Evolutionary conservation across 352 stramenopile species (phyloP).

Genomic region (Nothophytophthora sp.): DNA sequence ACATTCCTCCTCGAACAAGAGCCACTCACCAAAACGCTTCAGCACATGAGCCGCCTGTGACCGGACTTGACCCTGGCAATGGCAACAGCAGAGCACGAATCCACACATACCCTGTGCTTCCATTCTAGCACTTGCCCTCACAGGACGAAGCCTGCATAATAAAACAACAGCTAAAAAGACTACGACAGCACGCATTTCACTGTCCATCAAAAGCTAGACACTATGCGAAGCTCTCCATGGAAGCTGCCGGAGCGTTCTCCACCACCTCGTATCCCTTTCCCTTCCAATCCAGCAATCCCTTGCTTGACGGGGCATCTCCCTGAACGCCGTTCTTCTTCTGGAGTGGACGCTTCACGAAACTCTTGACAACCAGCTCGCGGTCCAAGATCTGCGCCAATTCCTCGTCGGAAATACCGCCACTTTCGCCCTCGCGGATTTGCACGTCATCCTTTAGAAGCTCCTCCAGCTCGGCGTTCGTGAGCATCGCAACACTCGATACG

Average conservation of each 20-base stretch:
- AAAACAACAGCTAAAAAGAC: conserved; percentile 29
- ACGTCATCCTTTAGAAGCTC: conserved; percentile 77
- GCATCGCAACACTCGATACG: conserved; percentile 23
- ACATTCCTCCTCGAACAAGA: conserved; percentile 73
- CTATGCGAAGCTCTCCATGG: conserved; percentile 80
- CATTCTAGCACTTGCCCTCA: background rate
- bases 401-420: conserved; percentile 63
- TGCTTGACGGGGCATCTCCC: conserved; percentile 1
- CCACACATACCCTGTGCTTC: background rate
- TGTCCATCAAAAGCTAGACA: conserved; percentile 4
- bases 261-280: conserved; percentile 83
- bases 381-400: conserved; percentile 71
- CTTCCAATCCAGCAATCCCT: conserved; percentile 43
- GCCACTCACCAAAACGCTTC: conserved; percentile 41
- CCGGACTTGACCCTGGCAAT: conserved; percentile 1
- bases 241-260: conserved; percentile 42
- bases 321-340: conserved; percentile 22
- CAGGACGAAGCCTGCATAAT: background rate
- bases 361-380: conserved; percentile 71
- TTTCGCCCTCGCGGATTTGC: conserved; percentile 69
- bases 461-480: conserved; percentile 80
- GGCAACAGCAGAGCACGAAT: no score
- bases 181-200: no score
- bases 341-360: conserved; percentile 64
- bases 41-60: background rate